Evolutionary conservation across 1,139 yeast genomes (phyloP).

Genomic region (Martiniozyma asiatica): DNA sequence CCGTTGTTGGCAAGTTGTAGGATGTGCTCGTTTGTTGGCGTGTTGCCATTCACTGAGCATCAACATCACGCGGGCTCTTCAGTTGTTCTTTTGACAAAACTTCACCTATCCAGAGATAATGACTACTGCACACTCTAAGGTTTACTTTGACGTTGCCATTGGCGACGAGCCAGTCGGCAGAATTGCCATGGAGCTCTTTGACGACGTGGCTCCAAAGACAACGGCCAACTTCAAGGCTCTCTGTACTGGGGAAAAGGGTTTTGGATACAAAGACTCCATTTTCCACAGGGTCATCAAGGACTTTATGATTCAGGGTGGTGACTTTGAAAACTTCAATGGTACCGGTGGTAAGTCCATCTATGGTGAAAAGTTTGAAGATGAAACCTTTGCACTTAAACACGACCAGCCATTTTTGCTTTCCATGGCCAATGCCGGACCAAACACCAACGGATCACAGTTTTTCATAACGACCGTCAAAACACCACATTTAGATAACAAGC

Average conservation of each 20-base stretch:
- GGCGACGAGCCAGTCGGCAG: conserved; percentile 59
- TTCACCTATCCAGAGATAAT: too few relatives aligned
- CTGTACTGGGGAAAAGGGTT: conserved; percentile 83
- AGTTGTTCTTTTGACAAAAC: too few relatives aligned
- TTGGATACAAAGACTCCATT: conserved; percentile 64
- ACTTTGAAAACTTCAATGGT: conserved; percentile 80
- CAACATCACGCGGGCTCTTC: too few relatives aligned
- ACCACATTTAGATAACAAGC: conserved; percentile 79
- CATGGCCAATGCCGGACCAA: conserved; percentile 95
- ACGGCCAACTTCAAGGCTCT: conserved; percentile 87
- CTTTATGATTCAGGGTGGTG: conserved; percentile 97
- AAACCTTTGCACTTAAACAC: conserved; percentile 66
- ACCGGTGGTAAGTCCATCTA: conserved; percentile 93
- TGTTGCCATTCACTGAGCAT: too few relatives aligned
- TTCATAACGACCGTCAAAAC: conserved; percentile 69
- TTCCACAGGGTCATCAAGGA: conserved; percentile 90
- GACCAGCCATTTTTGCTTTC: conserved; percentile 79
- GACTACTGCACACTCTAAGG: conserved; percentile 39
- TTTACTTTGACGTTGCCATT: conserved; percentile 64
- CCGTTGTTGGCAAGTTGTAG: too few relatives aligned
- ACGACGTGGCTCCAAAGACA: conserved; percentile 81
- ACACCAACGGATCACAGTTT: conserved; percentile 92
- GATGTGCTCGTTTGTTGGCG: too few relatives aligned
- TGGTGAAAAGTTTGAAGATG: conserved; percentile 93
- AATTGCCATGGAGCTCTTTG: conserved; percentile 61